phyloP scores from a whole-genome alignment of 2,329 filamentous ascomycete species.

The Nothopassalora personata region DNA sequence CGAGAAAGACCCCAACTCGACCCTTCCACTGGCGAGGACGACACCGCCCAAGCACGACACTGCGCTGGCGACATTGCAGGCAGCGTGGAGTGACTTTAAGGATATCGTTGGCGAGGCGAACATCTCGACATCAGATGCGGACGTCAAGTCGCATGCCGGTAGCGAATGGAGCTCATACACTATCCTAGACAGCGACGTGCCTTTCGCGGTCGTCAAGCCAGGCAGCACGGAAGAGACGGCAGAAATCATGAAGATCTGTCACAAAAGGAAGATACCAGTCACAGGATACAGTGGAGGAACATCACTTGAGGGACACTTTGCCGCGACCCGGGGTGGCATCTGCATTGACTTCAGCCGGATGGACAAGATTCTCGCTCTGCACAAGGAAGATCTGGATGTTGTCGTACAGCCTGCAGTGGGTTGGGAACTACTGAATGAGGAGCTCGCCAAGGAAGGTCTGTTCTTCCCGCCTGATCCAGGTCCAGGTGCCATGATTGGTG shows the following conservation, averaged over 20 bases:
- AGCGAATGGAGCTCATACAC: constrained; percentile 60
- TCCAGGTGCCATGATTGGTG: constrained; percentile 86
- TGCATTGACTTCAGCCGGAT: constrained; percentile 83
- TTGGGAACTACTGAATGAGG: constrained; percentile 81
- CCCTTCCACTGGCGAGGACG: constrained; percentile 47
- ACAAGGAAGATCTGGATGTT: constrained; percentile 62
- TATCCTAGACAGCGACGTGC: constrained; percentile 37
- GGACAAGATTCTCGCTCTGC: constrained; percentile 71
- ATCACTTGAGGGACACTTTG: constrained; percentile 82
- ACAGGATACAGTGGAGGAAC: constrained; percentile 85
- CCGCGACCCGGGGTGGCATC: constrained; percentile 74
- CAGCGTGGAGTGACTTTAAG: constrained; percentile 60
- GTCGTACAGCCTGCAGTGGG: constrained; percentile 63
- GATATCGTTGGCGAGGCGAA: constrained; percentile 58
- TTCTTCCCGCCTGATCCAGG: constrained; percentile 93
- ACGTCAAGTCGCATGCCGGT: constrained; percentile 54
- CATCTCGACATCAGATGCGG: constrained; percentile 52
- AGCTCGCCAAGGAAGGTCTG: constrained; percentile 63
- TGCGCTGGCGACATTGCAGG: constrained; percentile 54
- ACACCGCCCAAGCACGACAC: constrained; percentile 51
- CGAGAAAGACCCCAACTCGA: constrained; percentile 47
- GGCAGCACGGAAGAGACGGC: constrained; percentile 74
- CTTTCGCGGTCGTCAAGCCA: constrained; percentile 68
- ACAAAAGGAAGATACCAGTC: constrained; percentile 73
- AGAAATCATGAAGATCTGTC: constrained; percentile 83